Conservation (phyloP, 2,329 filamentous ascomycete genomes). For the Colletotrichum tropicicola region DNA sequence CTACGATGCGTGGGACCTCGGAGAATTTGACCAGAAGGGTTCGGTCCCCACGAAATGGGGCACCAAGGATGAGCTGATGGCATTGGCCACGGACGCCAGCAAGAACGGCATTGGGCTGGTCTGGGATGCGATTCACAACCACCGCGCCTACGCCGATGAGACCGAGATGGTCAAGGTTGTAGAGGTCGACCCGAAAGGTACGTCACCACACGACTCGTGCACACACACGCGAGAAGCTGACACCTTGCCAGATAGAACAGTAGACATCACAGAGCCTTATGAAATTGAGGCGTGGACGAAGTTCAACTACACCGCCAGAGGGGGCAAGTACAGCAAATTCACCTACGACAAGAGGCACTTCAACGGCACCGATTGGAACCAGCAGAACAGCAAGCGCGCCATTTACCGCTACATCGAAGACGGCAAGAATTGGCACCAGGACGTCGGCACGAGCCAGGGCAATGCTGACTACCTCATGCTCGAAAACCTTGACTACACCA, state of each 20-base stretch:
- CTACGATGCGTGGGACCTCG: constrained; percentile 26
- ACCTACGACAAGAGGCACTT: constrained; percentile 27
- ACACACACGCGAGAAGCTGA: background rate
- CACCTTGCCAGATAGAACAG: constrained; percentile 11
- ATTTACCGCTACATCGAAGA: constrained; percentile 27
- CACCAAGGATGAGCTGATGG: constrained; percentile 16
- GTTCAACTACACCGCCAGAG: constrained; percentile 20
- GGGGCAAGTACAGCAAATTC: constrained; percentile 27
- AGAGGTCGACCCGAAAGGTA: constrained; percentile 19
- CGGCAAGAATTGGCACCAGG: constrained; percentile 28
- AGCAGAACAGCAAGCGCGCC: constrained; percentile 19
- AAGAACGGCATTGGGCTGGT: constrained; percentile 13
- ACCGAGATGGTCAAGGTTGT: constrained; percentile 27
- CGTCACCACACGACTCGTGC: background rate
- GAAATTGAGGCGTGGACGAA: constrained; percentile 27
- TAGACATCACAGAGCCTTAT: constrained; percentile 21
- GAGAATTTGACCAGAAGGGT: constrained; percentile 28
- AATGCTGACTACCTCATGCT: constrained; percentile 29
- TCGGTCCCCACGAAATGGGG: constrained; percentile 28
- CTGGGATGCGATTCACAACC: constrained; percentile 29
- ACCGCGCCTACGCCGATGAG: constrained; percentile 23
- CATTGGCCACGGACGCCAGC: constrained; percentile 13
- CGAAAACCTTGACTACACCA: constrained; percentile 27
- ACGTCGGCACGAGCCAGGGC: constrained; percentile 22
- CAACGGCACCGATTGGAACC: constrained; percentile 29